phyloP scores from a whole-genome alignment of 2,329 filamentous ascomycete species.

The Fusarium sp. region DNA sequence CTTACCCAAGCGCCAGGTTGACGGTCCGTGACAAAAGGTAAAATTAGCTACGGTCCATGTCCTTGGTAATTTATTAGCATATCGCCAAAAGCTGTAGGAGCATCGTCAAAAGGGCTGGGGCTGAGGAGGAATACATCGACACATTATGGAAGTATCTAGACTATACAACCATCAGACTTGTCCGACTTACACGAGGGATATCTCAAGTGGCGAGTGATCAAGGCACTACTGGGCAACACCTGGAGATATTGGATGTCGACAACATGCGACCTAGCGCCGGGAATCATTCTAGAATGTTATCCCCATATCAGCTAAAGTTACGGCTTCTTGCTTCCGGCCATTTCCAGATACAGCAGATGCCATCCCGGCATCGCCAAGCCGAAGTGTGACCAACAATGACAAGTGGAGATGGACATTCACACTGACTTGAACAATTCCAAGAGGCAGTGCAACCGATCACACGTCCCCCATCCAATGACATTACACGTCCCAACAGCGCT shows the following conservation, averaged over 20 bases:
- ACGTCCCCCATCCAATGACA: conserved; percentile 9
- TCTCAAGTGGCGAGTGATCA: conserved; percentile 7
- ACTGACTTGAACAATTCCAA: background rate
- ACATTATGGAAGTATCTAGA: too few species aligned
- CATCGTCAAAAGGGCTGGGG: background rate
- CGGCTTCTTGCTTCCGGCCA: conserved; percentile 17
- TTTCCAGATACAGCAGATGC: conserved; percentile 24
- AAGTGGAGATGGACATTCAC: conserved; percentile 13
- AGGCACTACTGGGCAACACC: conserved; percentile 8
- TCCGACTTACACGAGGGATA: background rate
- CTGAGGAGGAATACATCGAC: background rate
- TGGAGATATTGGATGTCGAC: background rate
- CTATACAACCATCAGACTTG: background rate
- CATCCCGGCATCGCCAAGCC: conserved; percentile 22
- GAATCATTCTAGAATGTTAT: conserved; percentile 31
- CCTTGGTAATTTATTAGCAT: background rate
- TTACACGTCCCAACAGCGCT: background rate
- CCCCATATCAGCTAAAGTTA: background rate
- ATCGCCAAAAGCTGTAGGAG: background rate
- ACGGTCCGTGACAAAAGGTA: background rate
- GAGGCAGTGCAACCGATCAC: conserved; percentile 34
- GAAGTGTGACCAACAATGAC: conserved; percentile 19
- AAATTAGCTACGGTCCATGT: too few species aligned
- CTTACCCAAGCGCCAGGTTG: background rate
- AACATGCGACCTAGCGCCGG: background rate